Evolutionary conservation across 2,329 filamentous ascomycete genomes (phyloP), one percentile per base, ranked within the genome.

Genomic region (Ilyonectria destructans): DNA sequence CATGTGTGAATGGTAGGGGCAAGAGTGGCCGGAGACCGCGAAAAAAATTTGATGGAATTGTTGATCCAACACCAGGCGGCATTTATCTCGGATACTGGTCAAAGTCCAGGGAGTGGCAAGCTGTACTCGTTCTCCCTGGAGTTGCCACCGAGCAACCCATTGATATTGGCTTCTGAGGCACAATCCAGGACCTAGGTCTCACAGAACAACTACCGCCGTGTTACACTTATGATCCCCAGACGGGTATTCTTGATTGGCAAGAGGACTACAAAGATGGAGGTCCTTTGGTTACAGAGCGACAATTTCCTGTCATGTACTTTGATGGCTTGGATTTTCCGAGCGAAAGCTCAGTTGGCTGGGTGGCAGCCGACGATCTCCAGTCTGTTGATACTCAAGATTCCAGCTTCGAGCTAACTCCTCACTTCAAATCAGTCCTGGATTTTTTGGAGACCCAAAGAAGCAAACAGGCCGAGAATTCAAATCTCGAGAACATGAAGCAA

Each of bases 81-180:
- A 51, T 68, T 15, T 68, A 65, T 31, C 37, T 17, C 5, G 66
- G 49, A 29, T 65, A 62, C 46, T 54, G 49, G 52, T 23, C 21
- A 23, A 60, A 58, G 5, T 13, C 13, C 21, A 23, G 21, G 21
- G 21, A 23, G 5, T 65, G 56, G 56, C 23, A 37, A 19, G 57
- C 56, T 4, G 66, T 62, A 2, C 57, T 68, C 21, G 12, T 68
- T 19, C 66, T 68, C 15, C 61, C 66, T 6, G 21, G 35, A 5
- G 45, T 65, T 29, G 19, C 31, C 23, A 37, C 48, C 4, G 51
- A 68, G 3, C 35, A 55, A n/a, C 29, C n/a, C 12, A 10, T 33
- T 6, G 17, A 54, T 21, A 48, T 43, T 15, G 62, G 57, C 6
- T 4, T 65, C 3, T 12, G 40, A 0, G 49, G 21, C 1, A 35